A percentile compares a stretch with the other conserved stretches of the same genome.
phyloP scores from a whole-genome alignment of 306 rosid genomes.

The Quercus variabilis region DNA sequence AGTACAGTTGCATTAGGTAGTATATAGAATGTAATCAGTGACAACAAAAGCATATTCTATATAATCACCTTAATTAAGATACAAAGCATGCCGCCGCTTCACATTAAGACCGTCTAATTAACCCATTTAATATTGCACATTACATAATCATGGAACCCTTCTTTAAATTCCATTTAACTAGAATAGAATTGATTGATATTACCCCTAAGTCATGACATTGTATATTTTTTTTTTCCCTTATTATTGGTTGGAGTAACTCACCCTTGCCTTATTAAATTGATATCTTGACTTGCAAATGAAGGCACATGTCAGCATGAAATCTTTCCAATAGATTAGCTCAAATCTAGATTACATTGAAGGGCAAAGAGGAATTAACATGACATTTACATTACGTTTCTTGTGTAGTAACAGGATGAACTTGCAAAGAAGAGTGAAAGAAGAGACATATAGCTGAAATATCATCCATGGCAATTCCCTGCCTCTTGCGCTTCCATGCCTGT shows the following conservation, averaged over 20 bases:
- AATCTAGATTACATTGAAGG: conserved; percentile 17
- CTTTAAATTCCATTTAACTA: neutral
- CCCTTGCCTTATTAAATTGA: neutral
- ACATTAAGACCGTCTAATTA: neutral
- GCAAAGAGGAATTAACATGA: neutral
- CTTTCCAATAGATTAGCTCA: conserved; percentile 16
- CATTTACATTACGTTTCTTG: conserved; percentile 18
- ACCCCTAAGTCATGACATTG: neutral
- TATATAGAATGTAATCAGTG: neutral
- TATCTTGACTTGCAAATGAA: neutral
- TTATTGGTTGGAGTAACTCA: neutral
- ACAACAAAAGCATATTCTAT: neutral
- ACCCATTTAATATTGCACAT: neutral
- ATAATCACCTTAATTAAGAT: no score
- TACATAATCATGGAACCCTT: neutral
- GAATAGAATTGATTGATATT: neutral
- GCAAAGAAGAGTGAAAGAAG: conserved; percentile 59
- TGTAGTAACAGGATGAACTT: conserved; percentile 31
- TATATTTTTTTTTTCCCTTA: neutral
- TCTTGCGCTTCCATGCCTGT: conserved; percentile 85
- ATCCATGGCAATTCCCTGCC: conserved; percentile 74
- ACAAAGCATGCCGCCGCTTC: neutral
- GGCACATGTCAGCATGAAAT: neutral
- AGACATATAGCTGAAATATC: conserved; percentile 95
- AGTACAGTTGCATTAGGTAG: neutral